These are phyloP conservation scores for Neonectria sp. DNA, from an alignment of 2,329 filamentous ascomycete species.

Conservation along the genomic window DNA sequence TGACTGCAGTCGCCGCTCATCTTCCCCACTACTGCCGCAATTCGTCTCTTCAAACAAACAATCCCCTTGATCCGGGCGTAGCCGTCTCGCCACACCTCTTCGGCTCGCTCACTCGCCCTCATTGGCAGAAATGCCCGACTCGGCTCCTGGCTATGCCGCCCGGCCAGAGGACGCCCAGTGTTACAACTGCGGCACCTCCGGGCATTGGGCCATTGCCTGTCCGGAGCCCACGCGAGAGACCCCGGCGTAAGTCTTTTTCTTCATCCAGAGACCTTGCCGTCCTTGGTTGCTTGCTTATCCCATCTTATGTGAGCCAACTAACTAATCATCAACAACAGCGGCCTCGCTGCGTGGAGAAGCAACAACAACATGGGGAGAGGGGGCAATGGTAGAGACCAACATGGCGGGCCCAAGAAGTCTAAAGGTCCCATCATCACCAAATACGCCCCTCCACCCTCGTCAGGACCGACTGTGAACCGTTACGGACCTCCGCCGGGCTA, in stretches of 20 bases:
- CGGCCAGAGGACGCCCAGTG: constrained; percentile 59
- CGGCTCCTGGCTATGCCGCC: constrained; percentile 47
- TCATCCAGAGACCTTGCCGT: background rate
- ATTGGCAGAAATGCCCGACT: constrained; percentile 47
- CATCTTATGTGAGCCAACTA: constrained; percentile 18
- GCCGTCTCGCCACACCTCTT: constrained; percentile 8
- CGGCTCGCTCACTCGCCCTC: constrained; percentile 5
- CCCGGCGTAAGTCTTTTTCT: constrained; percentile 62
- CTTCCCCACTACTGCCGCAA: background rate
- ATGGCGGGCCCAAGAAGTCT: constrained; percentile 49
- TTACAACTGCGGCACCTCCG: constrained; percentile 67
- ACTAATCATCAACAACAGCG: constrained; percentile 44
- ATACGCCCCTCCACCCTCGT: constrained; percentile 49
- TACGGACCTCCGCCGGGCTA: constrained; percentile 47
- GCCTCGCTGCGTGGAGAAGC: constrained; percentile 56
- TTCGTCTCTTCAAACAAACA: background rate
- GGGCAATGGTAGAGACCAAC: constrained; percentile 47
- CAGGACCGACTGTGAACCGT: constrained; percentile 30
- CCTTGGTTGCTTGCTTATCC: constrained; percentile 7
- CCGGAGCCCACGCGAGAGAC: constrained; percentile 64
- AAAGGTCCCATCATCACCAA: constrained; percentile 56
- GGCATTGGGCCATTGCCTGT: constrained; percentile 69
- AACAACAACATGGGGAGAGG: constrained; percentile 47
- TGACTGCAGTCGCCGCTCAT: constrained; percentile 10
- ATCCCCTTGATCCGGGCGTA: constrained; percentile 18